phyloP scores from a whole-genome alignment of 163 green algal genomes.

The Scenedesmus sp. region DNA sequence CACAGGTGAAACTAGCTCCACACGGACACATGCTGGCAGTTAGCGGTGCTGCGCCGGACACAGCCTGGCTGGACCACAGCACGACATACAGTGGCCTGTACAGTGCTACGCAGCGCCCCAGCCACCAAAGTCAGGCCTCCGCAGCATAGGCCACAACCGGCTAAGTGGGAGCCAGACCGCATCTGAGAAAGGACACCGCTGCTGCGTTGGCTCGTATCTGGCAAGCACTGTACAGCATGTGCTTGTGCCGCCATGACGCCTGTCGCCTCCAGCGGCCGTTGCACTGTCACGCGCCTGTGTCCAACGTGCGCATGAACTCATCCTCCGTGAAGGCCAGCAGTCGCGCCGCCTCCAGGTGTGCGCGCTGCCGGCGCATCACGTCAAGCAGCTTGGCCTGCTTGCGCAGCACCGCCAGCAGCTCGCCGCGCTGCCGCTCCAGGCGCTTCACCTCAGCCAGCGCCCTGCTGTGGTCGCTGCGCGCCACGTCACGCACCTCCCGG shows the following conservation, averaged over 20 bases:
- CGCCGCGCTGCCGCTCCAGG: constrained; percentile 82
- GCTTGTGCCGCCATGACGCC: not conserved
- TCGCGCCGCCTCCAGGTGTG: constrained; percentile 87
- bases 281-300: constrained; percentile 57
- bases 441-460: constrained; percentile 78
- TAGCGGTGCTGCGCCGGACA: no score
- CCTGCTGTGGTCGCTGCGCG: constrained; percentile 65
- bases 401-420: constrained; percentile 86
- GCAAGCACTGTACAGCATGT: no score
- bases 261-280: not conserved
- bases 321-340: constrained; percentile 85
- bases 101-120: no score
- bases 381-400: constrained; percentile 92
- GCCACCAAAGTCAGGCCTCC: no score
- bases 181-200: no score
- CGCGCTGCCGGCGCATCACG: constrained; percentile 87
- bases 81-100: no score
- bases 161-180: no score
- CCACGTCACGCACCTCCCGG: constrained; percentile 69
- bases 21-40: no score
- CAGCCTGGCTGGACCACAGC: no score
- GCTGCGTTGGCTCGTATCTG: no score
- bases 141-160: no score
- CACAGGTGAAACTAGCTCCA: no score
- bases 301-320: constrained; percentile 86